These are phyloP conservation scores for Zychaea mexicana DNA, from an alignment of 371 early-diverging fungal genomes.

Conservation along the genomic window DNA sequence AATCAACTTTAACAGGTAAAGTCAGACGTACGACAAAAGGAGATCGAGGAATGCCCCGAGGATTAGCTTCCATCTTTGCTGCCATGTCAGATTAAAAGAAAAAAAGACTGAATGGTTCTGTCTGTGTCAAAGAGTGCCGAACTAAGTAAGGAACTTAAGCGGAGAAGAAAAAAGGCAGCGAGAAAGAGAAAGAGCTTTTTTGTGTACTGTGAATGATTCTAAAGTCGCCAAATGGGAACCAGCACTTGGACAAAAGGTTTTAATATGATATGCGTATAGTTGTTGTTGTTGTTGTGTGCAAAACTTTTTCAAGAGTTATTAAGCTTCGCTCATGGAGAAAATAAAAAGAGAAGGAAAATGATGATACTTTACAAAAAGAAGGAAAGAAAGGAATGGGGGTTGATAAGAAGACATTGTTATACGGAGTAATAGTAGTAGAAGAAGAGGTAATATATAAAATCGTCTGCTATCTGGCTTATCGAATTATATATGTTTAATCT, in stretches of 20 bases:
- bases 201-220: too few relatives aligned
- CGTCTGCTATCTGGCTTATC: too few relatives aligned
- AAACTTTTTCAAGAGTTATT: neutral
- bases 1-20: neutral
- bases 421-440: neutral
- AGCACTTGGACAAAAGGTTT: too few relatives aligned
- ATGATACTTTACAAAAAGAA: slow-evolving; percentile 1
- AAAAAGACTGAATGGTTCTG: neutral
- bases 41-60: slow-evolving; percentile 94
- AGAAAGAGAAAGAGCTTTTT: neutral
- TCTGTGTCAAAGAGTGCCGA: neutral
- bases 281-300: too few relatives aligned
- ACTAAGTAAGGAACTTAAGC: too few relatives aligned
- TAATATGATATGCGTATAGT: slow-evolving; percentile 1
- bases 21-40: slow-evolving; percentile 82
- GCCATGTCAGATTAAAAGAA: slow-evolving; percentile 3
- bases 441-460: neutral
- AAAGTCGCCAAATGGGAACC: too few relatives aligned
- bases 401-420: neutral
- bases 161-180: neutral
- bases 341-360: neutral
- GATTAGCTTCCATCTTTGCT: slow-evolving; percentile 71
- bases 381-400: neutral
- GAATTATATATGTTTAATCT: slow-evolving; percentile 3
- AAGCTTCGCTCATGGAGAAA: neutral